A percentile compares a stretch with the other conserved stretches of the same genome.
phyloP scores from a whole-genome alignment of 1,284 basidiomycete species.

The Trametes versicolor region DNA sequence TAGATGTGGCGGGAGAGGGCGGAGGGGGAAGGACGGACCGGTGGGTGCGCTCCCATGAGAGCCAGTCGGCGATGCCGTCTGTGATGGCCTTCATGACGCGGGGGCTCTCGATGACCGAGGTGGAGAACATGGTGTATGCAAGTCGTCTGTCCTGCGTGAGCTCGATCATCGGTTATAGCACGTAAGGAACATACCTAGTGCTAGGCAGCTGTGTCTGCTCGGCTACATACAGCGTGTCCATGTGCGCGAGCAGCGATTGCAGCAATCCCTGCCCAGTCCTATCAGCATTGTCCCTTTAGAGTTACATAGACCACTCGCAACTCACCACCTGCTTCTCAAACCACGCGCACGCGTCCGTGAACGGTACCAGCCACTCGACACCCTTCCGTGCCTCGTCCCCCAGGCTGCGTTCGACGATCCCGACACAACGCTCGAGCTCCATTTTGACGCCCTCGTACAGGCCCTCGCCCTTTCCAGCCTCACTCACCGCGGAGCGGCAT shows the following conservation, averaged over 20 bases:
- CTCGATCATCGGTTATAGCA: background rate
- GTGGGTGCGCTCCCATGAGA: conserved; percentile 61
- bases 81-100: conserved; percentile 57
- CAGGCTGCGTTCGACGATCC: conserved; percentile 51
- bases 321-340: conserved; percentile 71
- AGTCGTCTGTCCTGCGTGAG: conserved; percentile 53
- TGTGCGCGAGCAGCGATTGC: conserved; percentile 65
- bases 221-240: conserved; percentile 67
- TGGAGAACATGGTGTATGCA: conserved; percentile 60
- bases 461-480: conserved; percentile 60
- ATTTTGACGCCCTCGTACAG: conserved; percentile 62
- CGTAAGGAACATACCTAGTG: conserved; percentile 43
- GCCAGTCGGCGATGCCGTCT: conserved; percentile 64
- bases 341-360: conserved; percentile 66
- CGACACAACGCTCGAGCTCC: conserved; percentile 63
- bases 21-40: conserved; percentile 43
- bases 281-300: background rate
- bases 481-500: conserved; percentile 62
- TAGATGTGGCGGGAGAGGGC: too few species aligned
- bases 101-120: conserved; percentile 60
- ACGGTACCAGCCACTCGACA: conserved; percentile 60
- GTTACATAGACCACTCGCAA: background rate
- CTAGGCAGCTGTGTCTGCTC: conserved; percentile 46
- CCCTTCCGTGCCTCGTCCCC: conserved; percentile 37
- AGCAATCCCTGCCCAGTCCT: conserved; percentile 54